Base-by-base conservation (phyloP, 2,329 filamentous ascomycete genomes). In the Chaetomium olivaceum region DNA sequence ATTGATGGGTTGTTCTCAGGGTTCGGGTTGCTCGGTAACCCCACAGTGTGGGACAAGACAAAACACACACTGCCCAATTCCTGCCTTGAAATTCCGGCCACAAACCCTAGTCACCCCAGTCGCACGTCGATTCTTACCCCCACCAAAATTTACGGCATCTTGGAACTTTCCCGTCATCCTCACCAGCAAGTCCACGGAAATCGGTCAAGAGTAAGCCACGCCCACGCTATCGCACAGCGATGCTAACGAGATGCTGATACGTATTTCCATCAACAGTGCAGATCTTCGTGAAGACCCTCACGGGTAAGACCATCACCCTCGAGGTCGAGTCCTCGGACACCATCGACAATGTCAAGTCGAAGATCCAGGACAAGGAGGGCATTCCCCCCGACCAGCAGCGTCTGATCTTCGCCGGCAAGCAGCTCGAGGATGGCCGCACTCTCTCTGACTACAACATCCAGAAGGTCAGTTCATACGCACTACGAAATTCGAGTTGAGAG, bases 271-370 rank as follows among this genome's bases (percentile, higher is more conserved):
- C 21, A 61, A 67, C 59, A 70, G 68, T 70, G 62, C 72, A 74
- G 83, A 96, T 92, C 90, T 98, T 98, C 91, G 94, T 98, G 86
- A 98, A 97, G 91, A 97, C 94, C 88, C 92, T 97, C 80, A 97
- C 94, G 88, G 94, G 95, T 85, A 98, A 98, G 92, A 98, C 94
- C 83, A 97, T 98, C 88, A 98, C 95, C 84, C 91, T 97, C 78
- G 94, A 98, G 90, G 93, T 97, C 81, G 94, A 97, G 90, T 97
- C 93, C 79, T 92, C 89, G 80, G 94, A 98, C 85, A 97, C 94
- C 78, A 98, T 98, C 86, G 94, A 98, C 89, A 98, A 97, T 89
- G 94, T 98, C 84, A 98, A 98, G 90, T 90, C 89, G 86, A 97
- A 97, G 91, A 97, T 98, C 83, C 94, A 97, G 87, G 93, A 97